Evolutionary conservation across 306 rosid genomes (phyloP).

Genomic region (Pterocarpus santalinus): DNA sequence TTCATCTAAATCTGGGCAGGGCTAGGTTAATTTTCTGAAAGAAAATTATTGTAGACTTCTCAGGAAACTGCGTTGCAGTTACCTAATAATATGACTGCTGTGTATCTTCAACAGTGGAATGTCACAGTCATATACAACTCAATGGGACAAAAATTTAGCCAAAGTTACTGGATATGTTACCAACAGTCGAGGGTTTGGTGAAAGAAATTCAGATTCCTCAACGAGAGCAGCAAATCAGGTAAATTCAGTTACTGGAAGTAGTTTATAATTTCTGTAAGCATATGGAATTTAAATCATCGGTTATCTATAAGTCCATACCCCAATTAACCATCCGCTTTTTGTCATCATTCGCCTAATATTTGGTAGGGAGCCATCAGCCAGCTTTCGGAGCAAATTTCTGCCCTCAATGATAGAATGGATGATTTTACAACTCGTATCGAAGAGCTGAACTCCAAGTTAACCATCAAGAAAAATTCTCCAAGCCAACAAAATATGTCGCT

Average conservation of each 20-base stretch:
- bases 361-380: constrained; percentile 70
- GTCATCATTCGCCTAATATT: constrained; percentile 34
- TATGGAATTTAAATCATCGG: constrained; percentile 27
- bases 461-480: constrained; percentile 60
- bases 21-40: constrained; percentile 15
- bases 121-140: constrained; percentile 86
- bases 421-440: constrained; percentile 88
- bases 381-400: constrained; percentile 90
- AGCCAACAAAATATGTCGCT: constrained; percentile 82
- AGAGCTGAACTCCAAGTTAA: constrained; percentile 84
- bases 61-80: constrained; percentile 31
- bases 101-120: constrained; percentile 71
- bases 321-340: not conserved
- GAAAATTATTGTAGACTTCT: not conserved
- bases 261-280: constrained; percentile 18
- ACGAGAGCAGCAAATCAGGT: constrained; percentile 72
- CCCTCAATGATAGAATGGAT: constrained; percentile 94
- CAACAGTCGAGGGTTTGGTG: constrained; percentile 65
- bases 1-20: constrained; percentile 11
- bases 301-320: constrained; percentile 24
- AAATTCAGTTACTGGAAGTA: constrained; percentile 13
- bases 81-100: constrained; percentile 20
- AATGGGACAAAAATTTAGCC: constrained; percentile 77
- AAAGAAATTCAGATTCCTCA: constrained; percentile 67
- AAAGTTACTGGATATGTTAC: constrained; percentile 62